Base-by-base conservation (phyloP, 2,329 filamentous ascomycete species). In the Penicillium sp. region DNA sequence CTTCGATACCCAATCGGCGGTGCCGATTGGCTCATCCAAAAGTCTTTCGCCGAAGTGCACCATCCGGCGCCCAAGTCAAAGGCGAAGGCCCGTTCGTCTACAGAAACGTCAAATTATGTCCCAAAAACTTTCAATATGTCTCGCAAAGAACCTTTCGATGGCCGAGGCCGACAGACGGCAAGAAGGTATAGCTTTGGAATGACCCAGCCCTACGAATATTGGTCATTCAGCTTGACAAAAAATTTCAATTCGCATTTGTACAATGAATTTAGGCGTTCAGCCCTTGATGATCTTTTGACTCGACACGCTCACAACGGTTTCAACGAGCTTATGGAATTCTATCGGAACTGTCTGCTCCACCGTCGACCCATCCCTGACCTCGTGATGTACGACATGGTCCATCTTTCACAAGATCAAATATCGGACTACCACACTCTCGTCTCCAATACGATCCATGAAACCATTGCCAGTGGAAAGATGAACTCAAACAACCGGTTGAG, bases 241-340 rank as follows among this genome's bases (percentile, higher is more conserved):
- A 87, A 89, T 75, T 91, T 92, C 82, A 89, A 92, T 73, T 80
- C 82, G 58, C 80, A 79, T 70, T 89, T 93, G 85, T 92, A 92
- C 77, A 79, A 84, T 70, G 89, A 92, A 72, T 91, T 92, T 77
- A 84, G 85, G 62, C 78, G 79, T 67, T 81, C 84, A 71, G 89
- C 89, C 55, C 76, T 87, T 60, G 84, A 87, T 69, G 89, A 92
- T 74, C 79, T 82, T 55, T 72, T 75, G 57, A 73, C 81, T 62
- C 78, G 78, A 67, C 75, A 77, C 67, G 80, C 80, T 59, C 77
- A 78, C 58, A 77, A 77, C 62, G 89, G 89, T 49, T 77, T 89
- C 69, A 80, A 80, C 58, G 83, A 83, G 70, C 78, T 91, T 55
- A 77, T 89, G 65, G 82, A 83, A 47, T 90, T 87, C 73, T 90